Evolutionary conservation across 768 basidiomycete species (phyloP), one percentile per base, ranked within the genome.

Genomic region (Auriscalpium vulgare): DNA sequence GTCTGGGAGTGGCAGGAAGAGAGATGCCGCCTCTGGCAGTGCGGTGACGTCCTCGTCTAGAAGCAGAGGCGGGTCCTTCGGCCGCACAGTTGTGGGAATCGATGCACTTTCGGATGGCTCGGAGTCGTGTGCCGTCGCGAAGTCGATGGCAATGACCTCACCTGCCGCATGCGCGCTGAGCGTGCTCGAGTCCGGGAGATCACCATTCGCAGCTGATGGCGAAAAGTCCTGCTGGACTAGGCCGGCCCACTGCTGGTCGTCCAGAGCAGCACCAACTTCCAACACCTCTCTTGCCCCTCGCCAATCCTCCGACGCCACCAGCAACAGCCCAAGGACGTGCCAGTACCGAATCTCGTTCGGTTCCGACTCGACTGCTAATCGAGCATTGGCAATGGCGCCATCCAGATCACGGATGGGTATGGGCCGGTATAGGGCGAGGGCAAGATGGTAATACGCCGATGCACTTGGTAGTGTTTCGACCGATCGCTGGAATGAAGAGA

Each of bases 311-410:
- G 76, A 73, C 9, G 88, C 85, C 0, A 84, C 83, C n/a, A 95
- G 75, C 10, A 95, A 69, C 5, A 97, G 72, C 0, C 88, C 92
- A 0, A 97, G 77, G 14, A 97, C 79, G 69, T 97, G 95, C 95
- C 94, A 97, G 53, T 88, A 87, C 44, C 90, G 79, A 23, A 89
- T 68, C 57, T 81, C 77, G 36, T 68, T 71, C 0, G 85, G 74
- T 35, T 86, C 82, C 7, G 77, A 75, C 66, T 94, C 88, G 3
- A 95, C 82, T 1, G 93, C 88, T 4, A 74, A 64, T 7, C 85
- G 83, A 0, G 90, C 88, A 51, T 82, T 74, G 13, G 77, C 69
- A 8, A 88, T 78, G 0, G 94, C 91, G 34, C 76, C 72, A n/a
- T 81, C 75, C 37, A 94, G 70, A 59, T 89, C 78, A 23, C 85